Evolutionary conservation across 2,329 filamentous ascomycete species (phyloP).

Genomic region (Aspergillus uvarum): DNA sequence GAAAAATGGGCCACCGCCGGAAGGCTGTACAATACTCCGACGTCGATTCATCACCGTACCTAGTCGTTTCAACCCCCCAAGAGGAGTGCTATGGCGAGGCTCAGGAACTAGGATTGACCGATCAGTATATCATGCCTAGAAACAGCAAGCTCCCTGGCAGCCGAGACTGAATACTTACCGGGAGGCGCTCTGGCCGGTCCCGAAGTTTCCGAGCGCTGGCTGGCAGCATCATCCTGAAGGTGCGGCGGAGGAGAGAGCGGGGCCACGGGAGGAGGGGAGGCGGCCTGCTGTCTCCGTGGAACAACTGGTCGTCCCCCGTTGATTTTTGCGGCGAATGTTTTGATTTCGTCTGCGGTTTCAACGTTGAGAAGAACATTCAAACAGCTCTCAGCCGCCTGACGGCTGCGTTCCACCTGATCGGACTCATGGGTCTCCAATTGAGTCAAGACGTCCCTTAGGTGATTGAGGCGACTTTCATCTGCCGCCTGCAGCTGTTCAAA

Average conservation of each 20-base stretch:
- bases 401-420: slow-evolving; percentile 76
- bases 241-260: slow-evolving; percentile 43
- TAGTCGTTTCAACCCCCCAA: slow-evolving; percentile 47
- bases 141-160: not conserved
- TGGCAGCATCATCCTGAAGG: slow-evolving; percentile 54
- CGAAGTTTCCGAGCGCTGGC: slow-evolving; percentile 55
- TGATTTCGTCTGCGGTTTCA: slow-evolving; percentile 82
- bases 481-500: slow-evolving; percentile 89
- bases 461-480: slow-evolving; percentile 85
- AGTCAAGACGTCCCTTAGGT: slow-evolving; percentile 85
- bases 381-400: slow-evolving; percentile 73
- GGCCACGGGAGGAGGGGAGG: slow-evolving; percentile 27
- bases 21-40: slow-evolving; percentile 44
- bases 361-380: slow-evolving; percentile 82
- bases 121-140: slow-evolving; percentile 3
- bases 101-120: slow-evolving; percentile 33
- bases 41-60: slow-evolving; percentile 50
- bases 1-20: slow-evolving; percentile 27
- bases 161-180: slow-evolving; percentile 29
- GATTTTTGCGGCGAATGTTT: slow-evolving; percentile 42
- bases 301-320: slow-evolving; percentile 38
- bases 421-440: slow-evolving; percentile 91
- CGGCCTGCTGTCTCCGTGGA: slow-evolving; percentile 23
- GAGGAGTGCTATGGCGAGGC: slow-evolving; percentile 40
- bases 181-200: slow-evolving; percentile 37